Base-by-base conservation (phyloP, 2,329 filamentous ascomycete species). In the Dactylellina parvicollis region DNA sequence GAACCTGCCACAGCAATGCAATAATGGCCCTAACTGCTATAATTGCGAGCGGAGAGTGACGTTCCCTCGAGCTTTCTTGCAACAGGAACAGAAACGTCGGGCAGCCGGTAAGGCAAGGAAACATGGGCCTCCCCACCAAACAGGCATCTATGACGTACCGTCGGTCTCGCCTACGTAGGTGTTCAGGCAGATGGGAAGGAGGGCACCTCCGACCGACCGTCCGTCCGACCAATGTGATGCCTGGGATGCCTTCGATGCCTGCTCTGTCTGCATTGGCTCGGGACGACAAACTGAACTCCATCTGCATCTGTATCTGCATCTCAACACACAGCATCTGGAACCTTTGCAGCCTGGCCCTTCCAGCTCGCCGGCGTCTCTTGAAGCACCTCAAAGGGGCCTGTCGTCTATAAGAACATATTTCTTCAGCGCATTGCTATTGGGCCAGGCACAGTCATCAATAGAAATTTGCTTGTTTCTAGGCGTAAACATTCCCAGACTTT, bases 141-240 rank as follows among this genome's bases (percentile, higher is more conserved):
- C 44, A 62, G 66, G 50, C 66, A 57, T 62, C 66, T 49, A 71
- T 71, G 66, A 71, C 66, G n/a, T n/a, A n/a, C n/a, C n/a, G 66
- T 71, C 66, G 66, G 65, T 20, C 57, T 62, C 42, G 50, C 49
- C 56, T 57, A 56, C 54, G 64, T 42, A 59, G 52, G 42, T 34
- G 28, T 16, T 18, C n/a, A 24, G 40, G 30, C 28, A 47, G 47
- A 61, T 18, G 16, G 65, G 56, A 61, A 60, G 54, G 56, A 56
- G 42, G n/a, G n/a, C n/a, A n/a, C n/a, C n/a, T n/a, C n/a, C n/a
- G n/a, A n/a, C n/a, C n/a, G n/a, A n/a, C n/a, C n/a, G n/a, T n/a
- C n/a, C n/a, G n/a, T n/a, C n/a, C n/a, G n/a, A n/a, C n/a, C n/a
- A n/a, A n/a, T n/a, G n/a, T n/a, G n/a, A n/a, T n/a, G n/a, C n/a